phyloP scores from a whole-genome alignment of 768 basidiomycete species.

The Pleurotus pulmonarius region DNA sequence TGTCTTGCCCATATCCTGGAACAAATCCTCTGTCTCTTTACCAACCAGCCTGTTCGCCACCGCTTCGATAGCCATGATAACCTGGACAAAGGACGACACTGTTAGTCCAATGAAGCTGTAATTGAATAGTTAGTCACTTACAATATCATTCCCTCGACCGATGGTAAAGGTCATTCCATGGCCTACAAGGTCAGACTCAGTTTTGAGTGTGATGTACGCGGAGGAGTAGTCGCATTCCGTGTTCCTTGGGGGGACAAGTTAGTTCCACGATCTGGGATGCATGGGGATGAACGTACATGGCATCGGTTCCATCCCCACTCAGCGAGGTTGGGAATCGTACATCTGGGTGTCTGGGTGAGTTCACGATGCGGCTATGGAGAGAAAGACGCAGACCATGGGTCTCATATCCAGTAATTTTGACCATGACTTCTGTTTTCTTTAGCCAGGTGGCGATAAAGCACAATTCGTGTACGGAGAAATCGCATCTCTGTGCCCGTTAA shows the following conservation, averaged over 20 bases:
- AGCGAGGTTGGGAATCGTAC: conserved; percentile 91
- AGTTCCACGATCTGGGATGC: background rate
- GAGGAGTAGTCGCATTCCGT: conserved; percentile 95
- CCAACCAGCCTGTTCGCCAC: conserved; percentile 82
- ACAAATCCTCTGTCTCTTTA: conserved; percentile 76
- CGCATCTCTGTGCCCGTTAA: too few species aligned
- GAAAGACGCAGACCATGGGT: conserved; percentile 44
- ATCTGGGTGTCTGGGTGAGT: conserved; percentile 40
- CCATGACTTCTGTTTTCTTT: conserved; percentile 15
- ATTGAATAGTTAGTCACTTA: conserved; percentile 22
- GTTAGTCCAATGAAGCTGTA: background rate
- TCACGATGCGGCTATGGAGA: too few species aligned
- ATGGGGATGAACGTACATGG: conserved; percentile 55
- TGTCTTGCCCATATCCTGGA: conserved; percentile 86
- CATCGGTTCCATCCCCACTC: conserved; percentile 90
- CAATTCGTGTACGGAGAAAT: too few species aligned
- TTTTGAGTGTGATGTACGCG: conserved; percentile 80
- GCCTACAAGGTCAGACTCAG: conserved; percentile 74
- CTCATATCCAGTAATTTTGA: conserved; percentile 52
- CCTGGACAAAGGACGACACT: conserved; percentile 33
- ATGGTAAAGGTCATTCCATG: conserved; percentile 95
- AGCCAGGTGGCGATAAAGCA: background rate
- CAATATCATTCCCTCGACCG: conserved; percentile 93
- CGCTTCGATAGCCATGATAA: conserved; percentile 76
- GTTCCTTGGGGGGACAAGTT: conserved; percentile 55